Conservation (phyloP, 164 flowering plant genomes). For the grape (Vitis vinifera) region DNA sequence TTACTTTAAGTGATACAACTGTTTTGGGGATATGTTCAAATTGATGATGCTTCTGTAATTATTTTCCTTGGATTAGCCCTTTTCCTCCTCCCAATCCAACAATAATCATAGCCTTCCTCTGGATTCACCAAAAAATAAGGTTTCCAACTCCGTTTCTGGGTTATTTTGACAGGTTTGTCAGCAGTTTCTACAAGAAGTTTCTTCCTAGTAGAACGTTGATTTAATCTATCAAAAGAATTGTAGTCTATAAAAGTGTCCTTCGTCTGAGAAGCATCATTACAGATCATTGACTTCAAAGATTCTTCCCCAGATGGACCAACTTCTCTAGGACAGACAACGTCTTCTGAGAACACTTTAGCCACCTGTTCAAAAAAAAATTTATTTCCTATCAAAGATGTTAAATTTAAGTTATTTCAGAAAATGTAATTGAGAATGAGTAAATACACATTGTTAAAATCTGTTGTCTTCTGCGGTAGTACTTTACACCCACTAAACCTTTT, state of each 20-base stretch:
- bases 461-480: no score
- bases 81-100: slow-evolving; percentile 21
- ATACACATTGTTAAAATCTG: no score
- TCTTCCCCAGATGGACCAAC: slow-evolving; percentile 21
- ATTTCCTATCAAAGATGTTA: neutral
- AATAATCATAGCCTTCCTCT: slow-evolving; percentile 38
- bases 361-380: slow-evolving; percentile 30
- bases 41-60: no score
- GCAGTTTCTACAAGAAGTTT: slow-evolving; percentile 10
- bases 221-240: slow-evolving; percentile 14
- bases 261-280: slow-evolving; percentile 25
- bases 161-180: neutral
- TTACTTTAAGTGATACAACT: neutral
- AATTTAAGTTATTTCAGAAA: no score
- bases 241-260: slow-evolving; percentile 12
- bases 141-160: slow-evolving; percentile 33
- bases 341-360: slow-evolving; percentile 23
- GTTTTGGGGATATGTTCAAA: no score
- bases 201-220: slow-evolving; percentile 3
- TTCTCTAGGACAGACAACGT: slow-evolving; percentile 21
- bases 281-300: slow-evolving; percentile 17
- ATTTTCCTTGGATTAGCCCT: slow-evolving; percentile 1
- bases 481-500: no score
- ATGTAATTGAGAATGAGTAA: no score
- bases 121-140: slow-evolving; percentile 34